These are phyloP conservation scores for Quercus mongolica DNA, from an alignment of 306 rosid species.

Conservation along the genomic window DNA sequence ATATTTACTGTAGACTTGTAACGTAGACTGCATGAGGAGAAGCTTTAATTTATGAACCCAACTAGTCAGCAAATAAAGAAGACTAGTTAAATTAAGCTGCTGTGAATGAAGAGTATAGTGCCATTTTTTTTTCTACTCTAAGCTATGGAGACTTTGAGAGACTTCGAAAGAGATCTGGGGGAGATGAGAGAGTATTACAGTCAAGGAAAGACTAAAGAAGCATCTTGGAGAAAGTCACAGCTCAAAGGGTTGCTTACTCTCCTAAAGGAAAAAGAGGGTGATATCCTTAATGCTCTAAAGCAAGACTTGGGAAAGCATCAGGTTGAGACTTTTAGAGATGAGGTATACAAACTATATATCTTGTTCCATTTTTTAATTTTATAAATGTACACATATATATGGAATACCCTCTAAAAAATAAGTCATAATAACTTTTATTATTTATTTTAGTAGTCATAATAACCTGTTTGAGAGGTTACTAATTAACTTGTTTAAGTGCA, in stretches of 20 bases:
- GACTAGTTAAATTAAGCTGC: not conserved
- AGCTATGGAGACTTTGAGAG: slow-evolving; percentile 22
- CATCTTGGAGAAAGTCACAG: slow-evolving; percentile 69
- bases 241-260: slow-evolving; percentile 45
- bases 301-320: slow-evolving; percentile 69
- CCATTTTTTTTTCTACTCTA: too few relatives aligned
- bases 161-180: slow-evolving; percentile 32
- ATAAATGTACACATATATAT: not conserved
- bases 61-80: not conserved
- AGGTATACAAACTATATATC: slow-evolving; percentile 26
- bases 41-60: not conserved
- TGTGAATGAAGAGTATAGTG: not conserved
- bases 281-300: slow-evolving; percentile 53
- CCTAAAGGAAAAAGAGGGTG: slow-evolving; percentile 37
- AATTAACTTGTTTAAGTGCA: too few relatives aligned
- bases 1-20: not conserved
- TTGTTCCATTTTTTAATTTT: not conserved
- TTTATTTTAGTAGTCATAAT: not conserved
- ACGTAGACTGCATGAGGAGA: not conserved
- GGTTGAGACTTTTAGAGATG: slow-evolving; percentile 73
- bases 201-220: slow-evolving; percentile 58
- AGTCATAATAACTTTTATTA: too few relatives aligned
- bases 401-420: not conserved
- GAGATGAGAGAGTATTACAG: slow-evolving; percentile 41
- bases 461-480: not conserved